Evolutionary conservation across 2,329 filamentous ascomycete species (phyloP), one percentile per base, ranked within the genome.

Genomic region (Helotiales sp.): DNA sequence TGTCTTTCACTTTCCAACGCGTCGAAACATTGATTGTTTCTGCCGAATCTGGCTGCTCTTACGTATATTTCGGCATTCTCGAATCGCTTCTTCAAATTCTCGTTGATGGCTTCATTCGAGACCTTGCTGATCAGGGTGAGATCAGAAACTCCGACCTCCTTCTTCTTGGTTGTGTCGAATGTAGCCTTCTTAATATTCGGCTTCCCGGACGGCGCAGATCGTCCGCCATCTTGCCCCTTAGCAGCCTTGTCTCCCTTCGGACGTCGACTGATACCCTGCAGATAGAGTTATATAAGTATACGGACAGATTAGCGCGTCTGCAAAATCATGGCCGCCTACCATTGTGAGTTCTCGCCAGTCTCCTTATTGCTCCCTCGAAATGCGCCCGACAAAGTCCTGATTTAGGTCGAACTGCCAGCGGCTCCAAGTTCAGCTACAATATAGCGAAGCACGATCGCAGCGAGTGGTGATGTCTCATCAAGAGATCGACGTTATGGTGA

Each of bases 41-140:
- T 48, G 46, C 46, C 13, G 25, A 34, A 46, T 50, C 46, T n/a
- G 52, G 33, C 19, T 34, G 54, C 22, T 24, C 70, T 63, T 68
- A 87, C 84, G 79, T 99, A 99, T 74, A 99, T 99, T 77, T 99
- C 93, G 74, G 83, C 88, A 81, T 93, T 93, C 73, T 98, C 91
- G 76, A 99, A 99, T 62, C 95, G 87, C 80, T 98, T 96, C 82
- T 97, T 96, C 74, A 99, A 75, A 75, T 99, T 99, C 57, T 98
- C 95, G 78, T 99, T 99, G 81, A 99, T 99, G 61, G 93, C 93
- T 75, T 99, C 95, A 75, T 99, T 98, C 66, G 93, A 96, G 65
- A 99, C 96, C 76, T 98, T 98, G 81, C 93, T 97, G 72, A 99
- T 89, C 69, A 99, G 81, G 3, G 95, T 99, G 73, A 99, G 83